Evolutionary conservation across 169 alveolate species (phyloP), one percentile per base, ranked within the genome.

Genomic region (Perkinsus chesapeaki): DNA sequence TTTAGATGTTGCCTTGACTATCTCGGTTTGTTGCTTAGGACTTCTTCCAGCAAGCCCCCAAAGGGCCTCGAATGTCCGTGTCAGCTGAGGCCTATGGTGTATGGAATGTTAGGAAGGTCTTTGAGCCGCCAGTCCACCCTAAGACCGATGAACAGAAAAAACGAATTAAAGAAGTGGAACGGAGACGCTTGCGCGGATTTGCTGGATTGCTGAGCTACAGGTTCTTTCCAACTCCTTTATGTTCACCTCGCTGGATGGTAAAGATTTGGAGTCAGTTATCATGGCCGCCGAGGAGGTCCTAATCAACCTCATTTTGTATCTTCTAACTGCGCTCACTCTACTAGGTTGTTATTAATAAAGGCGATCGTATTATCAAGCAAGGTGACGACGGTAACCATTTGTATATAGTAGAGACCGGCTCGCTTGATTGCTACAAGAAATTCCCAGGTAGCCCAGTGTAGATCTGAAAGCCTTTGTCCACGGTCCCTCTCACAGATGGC

Each of bases 351-450:
- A 94, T 96, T 27, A n/a, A 92, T 72, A 37, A 92, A 3, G 94
- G 94, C 0, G 39, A 91, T 82, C 91, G 91, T 27, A 92, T 91
- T 90, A 98, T 98, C 47, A 97, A 93, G 31, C 98, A 98, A 94
- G 99, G 99, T 36, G 99, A 98, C 39, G 98, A 97, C 91, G 99
- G 99, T 37, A 98, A 98, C 96, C 96, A 96, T 91, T 93, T 98
- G 48, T 98, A 96, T 95, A 96, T 98, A 91, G 97, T 98, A 16
- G 99, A 98, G 94, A 92, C 94, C 47, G 99, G 99, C 39, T 93
- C 93, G 43, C 97, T 97, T 36, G 98, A 97, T 92, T 96, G 97
- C 72, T 97, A 47, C 92, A 97, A 96, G 92, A 92, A 37, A 27
- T 60, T 60, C 23, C 82, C 82, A 60, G 82, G 9, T 48, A 91